Evolutionary conservation across 164 flowering plant species (phyloP).

Genomic region (Macadamia integrifolia): DNA sequence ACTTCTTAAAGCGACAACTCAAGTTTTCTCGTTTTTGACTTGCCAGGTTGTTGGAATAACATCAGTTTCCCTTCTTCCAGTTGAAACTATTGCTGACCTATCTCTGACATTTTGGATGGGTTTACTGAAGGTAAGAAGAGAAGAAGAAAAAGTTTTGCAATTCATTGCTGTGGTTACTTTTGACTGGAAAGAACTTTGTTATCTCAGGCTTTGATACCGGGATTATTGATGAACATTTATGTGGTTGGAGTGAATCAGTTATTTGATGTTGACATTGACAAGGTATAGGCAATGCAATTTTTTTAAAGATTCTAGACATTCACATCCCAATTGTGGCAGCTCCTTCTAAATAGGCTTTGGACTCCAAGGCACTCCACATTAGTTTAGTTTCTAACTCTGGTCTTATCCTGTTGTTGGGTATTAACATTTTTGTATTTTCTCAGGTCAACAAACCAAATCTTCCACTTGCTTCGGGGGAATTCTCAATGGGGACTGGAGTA

Average conservation of each 20-base stretch:
- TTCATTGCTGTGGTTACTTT: background rate
- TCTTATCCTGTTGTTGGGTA: background rate
- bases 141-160: background rate
- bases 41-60: conserved; percentile 28
- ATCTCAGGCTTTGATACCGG: conserved; percentile 32
- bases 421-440: background rate
- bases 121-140: conserved; percentile 26
- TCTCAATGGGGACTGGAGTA: conserved; percentile 29
- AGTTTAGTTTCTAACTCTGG: background rate
- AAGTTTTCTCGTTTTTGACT: background rate
- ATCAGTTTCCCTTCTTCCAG: conserved; percentile 40
- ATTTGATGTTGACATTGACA: conserved; percentile 40
- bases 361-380: background rate
- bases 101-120: conserved; percentile 24
- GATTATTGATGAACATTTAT: conserved; percentile 40
- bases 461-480: conserved; percentile 51
- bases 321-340: background rate
- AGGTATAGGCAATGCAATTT: conserved; percentile 18
- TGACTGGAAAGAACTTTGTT: background rate
- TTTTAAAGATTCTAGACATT: background rate
- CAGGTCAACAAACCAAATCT: conserved; percentile 51
- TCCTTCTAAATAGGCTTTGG: background rate
- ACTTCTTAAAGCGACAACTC: too few species aligned
- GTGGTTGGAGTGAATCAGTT: conserved; percentile 40
- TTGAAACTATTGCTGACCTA: conserved; percentile 22